Evolutionary conservation across 208 protist genomes (phyloP), one percentile per base, ranked within the genome.

Genomic region (Acanthamoeba divionensis): DNA sequence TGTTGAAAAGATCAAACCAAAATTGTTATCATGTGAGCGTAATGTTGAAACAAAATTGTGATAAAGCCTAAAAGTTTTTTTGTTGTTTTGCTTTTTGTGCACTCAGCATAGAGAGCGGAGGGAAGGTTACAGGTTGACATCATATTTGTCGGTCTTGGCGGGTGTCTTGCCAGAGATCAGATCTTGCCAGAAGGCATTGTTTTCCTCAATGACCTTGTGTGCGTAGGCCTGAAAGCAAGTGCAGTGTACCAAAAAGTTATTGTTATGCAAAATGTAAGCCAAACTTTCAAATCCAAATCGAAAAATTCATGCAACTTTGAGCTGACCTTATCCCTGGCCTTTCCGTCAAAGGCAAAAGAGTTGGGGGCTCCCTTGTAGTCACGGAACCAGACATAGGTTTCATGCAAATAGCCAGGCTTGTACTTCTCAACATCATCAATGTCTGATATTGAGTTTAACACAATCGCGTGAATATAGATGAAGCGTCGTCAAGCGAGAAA

Each of bases 341-440:
- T 88, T 38, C 90, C 88, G n/a, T 96, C 90, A 80, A 95, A 96
- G 29, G 94, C 95, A 82, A 96, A 96, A 33, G 90, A 63, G 89
- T 96, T 96, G 80, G 85, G 82, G 87, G 95, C 94, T 50, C 95
- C 95, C 90, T 96, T 96, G 92, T 96, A 96, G 62, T 92, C 90
- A 36, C 85, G 65, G 89, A 96, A 95, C 93, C 94, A 96, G 38
- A 93, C 90, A 55, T 85, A 91, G 21, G 94, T 95, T 33, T 92
- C 92, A 2, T 94, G 62, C 21, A 96, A 54, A 66, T 93, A 90
- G 55, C 92, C 92, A 45, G 94, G 94, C 9, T 92, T 47, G 31
- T 91, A 13, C 69, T 73, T 92, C 90, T 95, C 92, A 13, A 96
- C 55, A 90, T 96, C 95, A 24, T 90, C 91, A 31, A 96, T 88